Evolutionary conservation across 129 eudicot genomes (phyloP).

Genomic region (Flaveria trinervia): DNA sequence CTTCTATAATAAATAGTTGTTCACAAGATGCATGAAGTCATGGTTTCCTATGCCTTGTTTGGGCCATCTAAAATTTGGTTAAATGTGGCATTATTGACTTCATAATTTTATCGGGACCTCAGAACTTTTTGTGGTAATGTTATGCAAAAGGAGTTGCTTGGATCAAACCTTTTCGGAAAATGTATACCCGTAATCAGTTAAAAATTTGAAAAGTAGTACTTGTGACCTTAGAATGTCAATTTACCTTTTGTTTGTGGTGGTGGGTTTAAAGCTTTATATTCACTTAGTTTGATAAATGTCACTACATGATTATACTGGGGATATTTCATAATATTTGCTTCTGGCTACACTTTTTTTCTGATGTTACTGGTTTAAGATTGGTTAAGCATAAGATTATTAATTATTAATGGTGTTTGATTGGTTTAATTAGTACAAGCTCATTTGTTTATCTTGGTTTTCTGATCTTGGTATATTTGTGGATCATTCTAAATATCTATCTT

Average conservation of each 20-base stretch:
- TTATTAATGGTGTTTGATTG: not conserved
- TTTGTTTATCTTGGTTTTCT: not conserved
- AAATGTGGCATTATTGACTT: not conserved
- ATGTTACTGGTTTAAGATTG: not conserved
- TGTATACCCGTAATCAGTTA: not conserved
- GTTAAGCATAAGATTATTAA: conserved; percentile 5
- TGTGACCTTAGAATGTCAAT: not conserved
- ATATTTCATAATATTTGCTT: not conserved
- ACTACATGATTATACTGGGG: not conserved
- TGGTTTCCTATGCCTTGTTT: too few relatives aligned
- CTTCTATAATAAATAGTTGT: too few relatives aligned
- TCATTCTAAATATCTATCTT: conserved; percentile 12
- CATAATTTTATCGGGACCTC: not conserved
- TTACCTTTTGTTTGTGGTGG: not conserved
- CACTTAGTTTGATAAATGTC: not conserved
- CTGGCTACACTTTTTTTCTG: conserved; percentile 1
- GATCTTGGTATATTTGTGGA: not conserved
- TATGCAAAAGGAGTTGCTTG: not conserved
- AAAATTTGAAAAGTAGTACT: not conserved
- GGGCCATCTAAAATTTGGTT: not conserved
- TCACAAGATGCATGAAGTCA: too few relatives aligned
- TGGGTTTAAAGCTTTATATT: conserved; percentile 2
- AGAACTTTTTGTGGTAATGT: not conserved
- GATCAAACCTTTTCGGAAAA: not conserved
- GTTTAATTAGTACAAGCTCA: not conserved